Percentiles rank a stretch among this genome's conserved stretches.
phyloP scores from a whole-genome alignment of 1,139 yeast genomes.

The Geotrichum europaeum region DNA sequence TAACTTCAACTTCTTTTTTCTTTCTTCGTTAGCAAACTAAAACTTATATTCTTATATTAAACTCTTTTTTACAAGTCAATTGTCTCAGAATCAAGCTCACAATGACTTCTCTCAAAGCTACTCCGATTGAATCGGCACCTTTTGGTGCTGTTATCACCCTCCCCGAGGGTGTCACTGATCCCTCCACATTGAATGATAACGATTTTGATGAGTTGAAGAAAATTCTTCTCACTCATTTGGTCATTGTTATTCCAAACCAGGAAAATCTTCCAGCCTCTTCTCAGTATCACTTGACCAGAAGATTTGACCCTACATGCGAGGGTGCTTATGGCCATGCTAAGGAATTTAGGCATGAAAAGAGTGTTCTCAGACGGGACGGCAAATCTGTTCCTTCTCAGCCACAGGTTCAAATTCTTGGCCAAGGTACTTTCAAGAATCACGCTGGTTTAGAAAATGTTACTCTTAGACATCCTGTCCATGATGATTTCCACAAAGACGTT shows the following conservation, averaged over 20 bases:
- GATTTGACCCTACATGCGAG: constrained; percentile 69
- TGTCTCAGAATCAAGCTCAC: not conserved
- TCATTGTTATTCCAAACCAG: constrained; percentile 67
- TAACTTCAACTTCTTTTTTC: not conserved
- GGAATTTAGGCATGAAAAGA: constrained; percentile 70
- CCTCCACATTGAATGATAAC: constrained; percentile 57
- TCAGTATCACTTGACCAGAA: constrained; percentile 65
- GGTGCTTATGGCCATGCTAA: constrained; percentile 81
- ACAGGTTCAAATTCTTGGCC: constrained; percentile 84
- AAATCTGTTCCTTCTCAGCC: constrained; percentile 74
- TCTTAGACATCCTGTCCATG: constrained; percentile 78
- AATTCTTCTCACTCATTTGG: constrained; percentile 63
- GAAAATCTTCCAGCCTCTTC: constrained; percentile 60
- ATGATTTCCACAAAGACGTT: constrained; percentile 64
- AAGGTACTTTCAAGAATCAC: constrained; percentile 58
- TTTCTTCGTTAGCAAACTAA: not conserved
- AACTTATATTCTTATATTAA: not conserved
- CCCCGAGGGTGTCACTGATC: constrained; percentile 67
- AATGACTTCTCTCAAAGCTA: constrained; percentile 11
- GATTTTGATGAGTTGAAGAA: constrained; percentile 58
- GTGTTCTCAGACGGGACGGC: constrained; percentile 76
- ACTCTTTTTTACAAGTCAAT: too few relatives aligned
- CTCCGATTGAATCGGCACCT: constrained; percentile 46
- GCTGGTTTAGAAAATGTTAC: constrained; percentile 65
- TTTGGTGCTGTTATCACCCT: constrained; percentile 63